phyloP scores from a whole-genome alignment of 495 filamentous ascomycete genomes.

The Amorphotheca resinae region DNA sequence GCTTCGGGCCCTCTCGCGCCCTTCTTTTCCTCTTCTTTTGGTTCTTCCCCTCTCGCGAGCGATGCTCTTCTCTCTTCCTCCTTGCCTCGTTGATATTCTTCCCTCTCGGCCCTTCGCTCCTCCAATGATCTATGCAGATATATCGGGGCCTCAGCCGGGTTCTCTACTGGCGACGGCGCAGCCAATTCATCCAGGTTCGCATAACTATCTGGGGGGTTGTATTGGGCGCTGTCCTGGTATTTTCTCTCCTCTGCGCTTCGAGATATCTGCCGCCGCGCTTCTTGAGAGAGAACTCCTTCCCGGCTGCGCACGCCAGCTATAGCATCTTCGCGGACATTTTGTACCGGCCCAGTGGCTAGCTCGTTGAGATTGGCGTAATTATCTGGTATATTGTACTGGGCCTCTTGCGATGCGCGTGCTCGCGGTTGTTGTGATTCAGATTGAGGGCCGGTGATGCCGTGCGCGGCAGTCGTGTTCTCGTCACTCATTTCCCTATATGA shows the following conservation, averaged over 20 bases:
- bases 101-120: constrained; percentile 12
- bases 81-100: constrained; percentile 15
- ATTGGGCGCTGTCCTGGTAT: constrained; percentile 15
- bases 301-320: no score
- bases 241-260: no score
- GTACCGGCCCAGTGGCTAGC: constrained; percentile 30
- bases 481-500: no score
- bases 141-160: constrained; percentile 27
- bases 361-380: constrained; percentile 38
- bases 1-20: constrained; percentile 2
- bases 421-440: no score
- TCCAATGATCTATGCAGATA: constrained; percentile 21
- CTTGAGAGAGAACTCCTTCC: no score
- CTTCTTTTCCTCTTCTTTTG: constrained; percentile 3
- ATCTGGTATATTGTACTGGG: constrained; percentile 33
- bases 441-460: no score
- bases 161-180: constrained; percentile 32
- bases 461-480: no score
- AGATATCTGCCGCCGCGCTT: no score
- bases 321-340: no score
- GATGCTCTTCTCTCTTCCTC: constrained; percentile 15
- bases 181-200: constrained; percentile 35
- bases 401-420: background rate
- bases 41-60: background rate
- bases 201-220: constrained; percentile 36